phyloP scores from a whole-genome alignment of 768 basidiomycete genomes.

The Podaxis sp. region DNA sequence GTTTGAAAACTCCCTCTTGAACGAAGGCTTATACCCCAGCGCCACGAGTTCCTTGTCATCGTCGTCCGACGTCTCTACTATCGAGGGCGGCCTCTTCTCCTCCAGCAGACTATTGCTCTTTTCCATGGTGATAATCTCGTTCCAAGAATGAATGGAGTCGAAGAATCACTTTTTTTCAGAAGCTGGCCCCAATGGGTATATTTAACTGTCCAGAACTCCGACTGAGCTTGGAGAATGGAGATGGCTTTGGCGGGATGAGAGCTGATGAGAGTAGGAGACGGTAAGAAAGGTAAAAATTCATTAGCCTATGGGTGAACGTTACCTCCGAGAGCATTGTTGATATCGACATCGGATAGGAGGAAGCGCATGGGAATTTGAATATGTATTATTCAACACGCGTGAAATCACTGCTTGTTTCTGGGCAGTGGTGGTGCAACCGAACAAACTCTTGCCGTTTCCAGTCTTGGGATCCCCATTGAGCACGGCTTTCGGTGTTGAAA shows the following conservation, averaged over 20 bases:
- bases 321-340: not conserved
- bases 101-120: conserved; percentile 17
- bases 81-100: conserved; percentile 19
- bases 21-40: conserved; percentile 74
- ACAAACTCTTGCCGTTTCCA: not conserved
- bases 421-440: not conserved
- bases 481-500: not conserved
- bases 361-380: conserved; percentile 6
- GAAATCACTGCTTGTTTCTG: not conserved
- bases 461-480: not conserved
- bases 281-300: not conserved
- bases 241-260: not conserved
- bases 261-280: not conserved
- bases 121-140: conserved; percentile 5
- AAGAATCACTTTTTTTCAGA: not conserved
- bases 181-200: not conserved
- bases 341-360: not conserved
- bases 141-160: not conserved
- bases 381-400: not conserved
- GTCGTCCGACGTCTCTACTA: conserved; percentile 36
- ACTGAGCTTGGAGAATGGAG: not conserved
- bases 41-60: conserved; percentile 67
- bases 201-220: not conserved
- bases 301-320: too few species aligned
- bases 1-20: conserved; percentile 84